Percentiles rank a stretch among this genome's conserved stretches.
Conservation (phyloP, 148 eudicot species). For the Rhododendron griersonianum region DNA sequence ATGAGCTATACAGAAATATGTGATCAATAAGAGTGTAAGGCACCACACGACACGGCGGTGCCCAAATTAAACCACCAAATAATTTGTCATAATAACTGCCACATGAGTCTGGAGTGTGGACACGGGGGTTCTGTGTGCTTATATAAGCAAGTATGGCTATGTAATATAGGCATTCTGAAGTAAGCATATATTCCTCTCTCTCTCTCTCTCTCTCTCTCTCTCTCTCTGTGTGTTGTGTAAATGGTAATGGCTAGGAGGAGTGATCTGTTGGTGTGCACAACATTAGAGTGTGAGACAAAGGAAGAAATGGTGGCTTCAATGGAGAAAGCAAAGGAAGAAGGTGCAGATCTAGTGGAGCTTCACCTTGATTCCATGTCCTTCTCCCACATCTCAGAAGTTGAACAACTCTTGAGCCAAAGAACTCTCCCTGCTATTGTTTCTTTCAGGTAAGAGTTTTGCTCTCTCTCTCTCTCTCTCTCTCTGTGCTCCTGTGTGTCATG, state of each 20-base stretch:
- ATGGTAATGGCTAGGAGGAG: slow-evolving; percentile 22
- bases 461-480: neutral
- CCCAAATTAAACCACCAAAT: neutral
- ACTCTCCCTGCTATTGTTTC: slow-evolving; percentile 35
- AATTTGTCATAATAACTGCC: neutral
- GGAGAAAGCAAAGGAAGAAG: slow-evolving; percentile 36
- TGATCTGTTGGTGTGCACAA: slow-evolving; percentile 29
- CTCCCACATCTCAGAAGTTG: slow-evolving; percentile 32
- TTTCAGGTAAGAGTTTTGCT: slow-evolving; percentile 22
- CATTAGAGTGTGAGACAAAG: slow-evolving; percentile 29
- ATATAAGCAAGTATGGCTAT: slow-evolving; percentile 3
- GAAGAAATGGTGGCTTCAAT: slow-evolving; percentile 30
- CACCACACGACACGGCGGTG: neutral
- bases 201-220: slow-evolving; percentile 1
- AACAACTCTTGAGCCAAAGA: slow-evolving; percentile 24
- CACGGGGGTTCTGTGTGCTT: neutral
- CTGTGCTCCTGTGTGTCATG: neutral
- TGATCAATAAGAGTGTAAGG: neutral
- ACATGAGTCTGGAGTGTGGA: neutral
- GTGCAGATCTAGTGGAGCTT: slow-evolving; percentile 42
- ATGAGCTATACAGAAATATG: too few relatives aligned
- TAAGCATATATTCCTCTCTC: neutral
- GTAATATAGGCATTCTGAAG: neutral
- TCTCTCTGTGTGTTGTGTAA: neutral
- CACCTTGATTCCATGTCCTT: slow-evolving; percentile 26